A percentile compares a stretch with the other conserved stretches of the same genome.
phyloP scores from a whole-genome alignment of 2,329 filamentous ascomycete species.

The Penicillium sp. region DNA sequence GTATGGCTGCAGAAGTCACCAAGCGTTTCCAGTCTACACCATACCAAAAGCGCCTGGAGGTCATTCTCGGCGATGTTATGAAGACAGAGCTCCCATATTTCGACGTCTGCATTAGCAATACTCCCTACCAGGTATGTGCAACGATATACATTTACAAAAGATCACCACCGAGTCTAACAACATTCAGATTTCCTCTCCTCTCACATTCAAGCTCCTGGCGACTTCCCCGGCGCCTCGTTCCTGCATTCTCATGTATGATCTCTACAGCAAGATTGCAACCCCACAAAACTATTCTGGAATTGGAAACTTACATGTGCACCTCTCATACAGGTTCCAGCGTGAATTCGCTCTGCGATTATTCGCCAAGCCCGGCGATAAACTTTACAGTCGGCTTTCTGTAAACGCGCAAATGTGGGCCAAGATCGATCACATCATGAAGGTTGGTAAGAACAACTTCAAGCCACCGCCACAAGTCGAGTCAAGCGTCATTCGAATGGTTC shows the following conservation, averaged over 20 bases:
- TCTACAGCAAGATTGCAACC: not conserved
- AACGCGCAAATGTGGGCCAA: constrained; percentile 92
- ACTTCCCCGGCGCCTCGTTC: constrained; percentile 77
- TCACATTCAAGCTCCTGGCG: constrained; percentile 86
- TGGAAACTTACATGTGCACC: constrained; percentile 5
- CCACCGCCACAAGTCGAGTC: constrained; percentile 91
- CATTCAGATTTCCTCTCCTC: constrained; percentile 75
- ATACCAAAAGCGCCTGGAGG: constrained; percentile 77
- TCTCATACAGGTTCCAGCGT: constrained; percentile 57
- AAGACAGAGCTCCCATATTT: constrained; percentile 79
- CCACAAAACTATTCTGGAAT: not conserved
- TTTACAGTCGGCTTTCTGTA: constrained; percentile 87
- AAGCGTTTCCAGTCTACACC: constrained; percentile 91
- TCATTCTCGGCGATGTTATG: constrained; percentile 88
- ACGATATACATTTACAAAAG: not conserved
- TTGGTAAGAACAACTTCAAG: constrained; percentile 94
- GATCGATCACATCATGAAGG: constrained; percentile 76
- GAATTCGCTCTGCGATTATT: constrained; percentile 91
- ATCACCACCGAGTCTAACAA: constrained; percentile 17
- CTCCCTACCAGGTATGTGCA: constrained; percentile 61
- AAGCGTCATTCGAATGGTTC: constrained; percentile 84
- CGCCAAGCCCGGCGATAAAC: constrained; percentile 79
- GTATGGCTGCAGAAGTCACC: constrained; percentile 94
- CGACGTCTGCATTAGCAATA: constrained; percentile 81
- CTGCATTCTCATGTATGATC: constrained; percentile 73